Base-by-base conservation (phyloP, 805 yeast genomes). In the Cyberlindnera suaveolens region DNA sequence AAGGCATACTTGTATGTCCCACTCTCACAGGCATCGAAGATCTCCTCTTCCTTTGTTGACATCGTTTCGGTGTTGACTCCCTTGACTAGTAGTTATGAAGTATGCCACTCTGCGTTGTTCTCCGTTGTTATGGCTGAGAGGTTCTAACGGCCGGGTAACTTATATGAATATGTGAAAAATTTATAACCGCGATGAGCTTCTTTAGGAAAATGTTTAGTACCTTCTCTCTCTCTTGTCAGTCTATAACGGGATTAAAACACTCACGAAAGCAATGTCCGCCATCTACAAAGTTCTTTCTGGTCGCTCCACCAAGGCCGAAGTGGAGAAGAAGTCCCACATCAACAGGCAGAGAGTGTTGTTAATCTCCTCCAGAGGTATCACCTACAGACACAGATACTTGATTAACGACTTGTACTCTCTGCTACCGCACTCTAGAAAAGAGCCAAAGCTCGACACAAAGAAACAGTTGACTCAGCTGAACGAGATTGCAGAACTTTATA, bases 401-500 rank as follows among this genome's bases (percentile, higher is more conserved):
- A 87, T 93, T 50, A 75, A 77, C 53, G 98, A 93, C 67, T 68
- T 93, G 49, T 69, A 79, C 52, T 66, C 78, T 18, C 70, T 93
- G 62, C 68, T 93, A 62, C 99, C 99, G 44, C 99, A 93, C 62
- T 83, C 96, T 34, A 81, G 96, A 64, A 91, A 90, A 61, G 99
- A 93, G 67, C 95, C 97, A 48, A 93, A 93, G 63, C 75, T 91
- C 58, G 99, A 93, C 66, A 82, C 90, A 45, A 93, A 93, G 67
- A 86, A 90, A 62, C 86, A 87, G 63, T 74, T 91, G 50, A 77
- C 78, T 62, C 91, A 89, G 63, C 74, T 93, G 47, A 93, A 93
- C 60, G 99, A 93, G 69, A 85, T 90, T 48, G 98, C 98, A 3
- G 99, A 93, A 60, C 72, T 93, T 50, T 89, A 91, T 77, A 93